Base-by-base conservation (phyloP, 306 rosid species). In the Prunus mongolica region DNA sequence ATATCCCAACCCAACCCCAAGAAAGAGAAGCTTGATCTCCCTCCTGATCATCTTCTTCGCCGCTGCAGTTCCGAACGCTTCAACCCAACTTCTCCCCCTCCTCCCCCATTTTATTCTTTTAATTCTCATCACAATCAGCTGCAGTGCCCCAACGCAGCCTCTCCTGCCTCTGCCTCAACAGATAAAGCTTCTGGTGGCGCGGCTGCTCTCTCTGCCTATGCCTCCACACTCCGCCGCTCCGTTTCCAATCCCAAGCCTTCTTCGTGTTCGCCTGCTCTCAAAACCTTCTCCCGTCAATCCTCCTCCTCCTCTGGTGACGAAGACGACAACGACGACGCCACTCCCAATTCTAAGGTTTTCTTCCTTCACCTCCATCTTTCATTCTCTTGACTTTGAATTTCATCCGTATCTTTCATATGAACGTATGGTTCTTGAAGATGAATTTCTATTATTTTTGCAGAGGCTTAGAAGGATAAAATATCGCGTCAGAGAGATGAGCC, bases 11-110 rank as follows among this genome's bases (percentile, higher is more conserved):
- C 77, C 56, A 24, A 60, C 45, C 57, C 77, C 60, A 73, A 73
- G 77, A 73, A 73, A 19, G 77, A 73, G 77, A 73, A 61, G 69
- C 77, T 73, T 9, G 19, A 57, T 73, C 77, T 16, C 9, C 25
- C 67, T 57, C 76, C 22, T 12, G 12, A 67, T 41, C 16, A 55
- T 34, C 76, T 57, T 44, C 69, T 60, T 34, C 69, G 69, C 77
- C 77, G 69, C 69, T 73, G 77, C 77, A 46, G 46, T 27, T 73
- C 77, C 46, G 56, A 61, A 5, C 28, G 20, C 8, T 51, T 19
- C 49, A 70, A 32, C 49, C 28, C 65, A 61, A 27, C 63, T 52
- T 47, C 63, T 49, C 6, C 67, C 4, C 12, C 20, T 52, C 11
- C 57, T 15, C 58, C 10, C 2, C 58, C 20, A 16, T 18, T 12